A percentile compares a stretch with the other conserved stretches of the same genome.
Evolutionary conservation across 306 rosid species (phyloP).

Genomic region (Acacia crassicarpa): DNA sequence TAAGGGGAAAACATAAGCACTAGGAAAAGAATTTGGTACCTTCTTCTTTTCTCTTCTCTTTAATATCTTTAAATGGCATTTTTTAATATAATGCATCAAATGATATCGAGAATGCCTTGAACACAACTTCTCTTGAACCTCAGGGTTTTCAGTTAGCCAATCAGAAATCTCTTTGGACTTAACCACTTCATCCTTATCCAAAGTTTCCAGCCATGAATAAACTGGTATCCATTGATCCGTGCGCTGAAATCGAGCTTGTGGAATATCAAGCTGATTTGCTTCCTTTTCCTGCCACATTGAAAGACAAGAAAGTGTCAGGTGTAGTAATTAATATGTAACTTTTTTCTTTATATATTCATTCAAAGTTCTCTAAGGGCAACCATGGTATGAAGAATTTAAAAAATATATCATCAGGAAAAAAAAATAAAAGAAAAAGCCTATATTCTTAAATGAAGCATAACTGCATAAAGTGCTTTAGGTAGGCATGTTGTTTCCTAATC

Average conservation of each 20-base stretch:
- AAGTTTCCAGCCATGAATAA: constrained; percentile 82
- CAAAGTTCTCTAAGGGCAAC: neutral
- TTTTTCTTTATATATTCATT: neutral
- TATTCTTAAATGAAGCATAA: neutral
- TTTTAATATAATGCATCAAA: constrained; percentile 88
- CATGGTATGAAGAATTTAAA: neutral
- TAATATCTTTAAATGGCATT: constrained; percentile 89
- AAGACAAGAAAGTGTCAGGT: constrained; percentile 9
- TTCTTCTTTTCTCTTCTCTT: constrained; percentile 81
- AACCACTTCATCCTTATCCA: constrained; percentile 79
- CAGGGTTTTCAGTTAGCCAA: constrained; percentile 77
- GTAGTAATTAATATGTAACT: neutral
- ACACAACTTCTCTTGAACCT: constrained; percentile 73
- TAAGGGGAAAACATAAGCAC: neutral
- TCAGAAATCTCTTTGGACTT: constrained; percentile 90
- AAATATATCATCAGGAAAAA: neutral
- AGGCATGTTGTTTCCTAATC: constrained; percentile 7
- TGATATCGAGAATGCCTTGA: constrained; percentile 89
- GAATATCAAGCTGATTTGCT: constrained; percentile 52
- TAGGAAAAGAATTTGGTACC: constrained; percentile 42
- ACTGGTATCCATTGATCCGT: constrained; percentile 92
- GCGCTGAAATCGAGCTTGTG: constrained; percentile 88
- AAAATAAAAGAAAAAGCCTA: neutral
- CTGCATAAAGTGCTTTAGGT: neutral
- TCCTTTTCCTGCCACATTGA: constrained; percentile 59